Percentiles rank a stretch among this genome's conserved stretches.
Evolutionary conservation across 495 filamentous ascomycete genomes (phyloP).

Genomic region (Penicillium lagena): DNA sequence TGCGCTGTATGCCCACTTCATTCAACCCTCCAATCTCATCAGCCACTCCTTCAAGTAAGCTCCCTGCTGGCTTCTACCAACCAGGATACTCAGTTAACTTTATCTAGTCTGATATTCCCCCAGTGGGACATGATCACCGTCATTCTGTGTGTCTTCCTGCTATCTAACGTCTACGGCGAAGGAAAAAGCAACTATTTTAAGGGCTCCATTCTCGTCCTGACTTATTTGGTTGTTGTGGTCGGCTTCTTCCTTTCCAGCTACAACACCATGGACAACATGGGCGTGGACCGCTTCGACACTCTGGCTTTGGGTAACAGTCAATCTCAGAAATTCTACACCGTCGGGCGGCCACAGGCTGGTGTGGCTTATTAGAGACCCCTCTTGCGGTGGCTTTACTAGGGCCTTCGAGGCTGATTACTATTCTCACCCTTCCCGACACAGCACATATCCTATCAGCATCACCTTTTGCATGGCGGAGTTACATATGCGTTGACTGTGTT

Average conservation of each 20-base stretch:
- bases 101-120: slow-evolving; percentile 79
- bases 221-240: slow-evolving; percentile 85
- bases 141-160: slow-evolving; percentile 92
- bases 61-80: not conserved
- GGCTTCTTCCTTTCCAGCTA: slow-evolving; percentile 87
- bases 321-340: slow-evolving; percentile 33
- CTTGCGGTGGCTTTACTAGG: no score
- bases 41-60: slow-evolving; percentile 75
- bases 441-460: not conserved
- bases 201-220: slow-evolving; percentile 88
- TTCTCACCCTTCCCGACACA: no score
- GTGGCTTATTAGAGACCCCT: slow-evolving; percentile 18
- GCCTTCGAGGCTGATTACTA: not conserved
- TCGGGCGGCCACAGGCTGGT: slow-evolving; percentile 28
- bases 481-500: not conserved
- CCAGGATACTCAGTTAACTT: slow-evolving; percentile 2
- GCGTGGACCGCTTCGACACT: slow-evolving; percentile 64
- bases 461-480: not conserved
- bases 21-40: slow-evolving; percentile 52
- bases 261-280: slow-evolving; percentile 54
- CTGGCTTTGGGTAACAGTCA: slow-evolving; percentile 42
- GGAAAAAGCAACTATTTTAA: slow-evolving; percentile 73
- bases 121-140: slow-evolving; percentile 99
- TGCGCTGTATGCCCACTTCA: slow-evolving; percentile 48
- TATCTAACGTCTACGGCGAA: slow-evolving; percentile 97